phyloP scores from a whole-genome alignment of 208 protist species.

The Phytomonas serpens region DNA sequence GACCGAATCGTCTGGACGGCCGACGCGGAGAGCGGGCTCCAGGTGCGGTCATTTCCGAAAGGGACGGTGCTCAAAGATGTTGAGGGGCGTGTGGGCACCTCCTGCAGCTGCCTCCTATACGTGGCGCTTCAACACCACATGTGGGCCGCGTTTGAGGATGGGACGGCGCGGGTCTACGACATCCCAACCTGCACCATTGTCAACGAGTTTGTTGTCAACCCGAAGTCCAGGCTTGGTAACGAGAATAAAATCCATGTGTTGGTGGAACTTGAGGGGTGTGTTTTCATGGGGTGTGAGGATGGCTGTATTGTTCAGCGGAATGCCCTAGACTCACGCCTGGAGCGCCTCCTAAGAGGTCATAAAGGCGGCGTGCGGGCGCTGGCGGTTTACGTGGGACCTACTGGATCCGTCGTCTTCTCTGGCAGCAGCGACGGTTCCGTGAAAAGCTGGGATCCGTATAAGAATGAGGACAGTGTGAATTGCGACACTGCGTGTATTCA shows the following conservation, averaged over 20 bases:
- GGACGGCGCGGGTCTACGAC: conserved; percentile 70
- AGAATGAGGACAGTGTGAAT: conserved; percentile 11
- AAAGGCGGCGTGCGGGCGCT: conserved; percentile 51
- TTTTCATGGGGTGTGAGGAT: conserved; percentile 71
- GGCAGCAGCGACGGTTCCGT: conserved; percentile 73
- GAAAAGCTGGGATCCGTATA: conserved; percentile 74
- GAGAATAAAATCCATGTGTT: conserved; percentile 16
- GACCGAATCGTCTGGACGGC: conserved; percentile 72
- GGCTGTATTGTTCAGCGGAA: conserved; percentile 75
- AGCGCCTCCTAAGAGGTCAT: conserved; percentile 58
- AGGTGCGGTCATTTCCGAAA: conserved; percentile 54
- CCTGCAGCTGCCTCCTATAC: conserved; percentile 56
- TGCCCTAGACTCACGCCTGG: conserved; percentile 17
- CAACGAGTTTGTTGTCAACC: conserved; percentile 25
- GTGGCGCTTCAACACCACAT: conserved; percentile 29
- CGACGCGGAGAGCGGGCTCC: conserved; percentile 52
- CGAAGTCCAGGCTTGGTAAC: conserved; percentile 4
- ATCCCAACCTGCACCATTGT: conserved; percentile 27
- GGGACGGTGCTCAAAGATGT: conserved; percentile 49
- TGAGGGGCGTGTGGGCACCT: conserved; percentile 30
- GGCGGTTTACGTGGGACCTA: conserved; percentile 36
- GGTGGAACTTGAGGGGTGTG: conserved; percentile 37
- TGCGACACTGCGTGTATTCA: conserved; percentile 14
- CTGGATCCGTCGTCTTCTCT: conserved; percentile 67
- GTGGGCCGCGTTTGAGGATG: conserved; percentile 76